Percentiles rank a stretch among this genome's conserved stretches.
These are phyloP conservation scores for Quercus suber DNA, from an alignment of 306 rosid genomes.

Conservation along the genomic window DNA sequence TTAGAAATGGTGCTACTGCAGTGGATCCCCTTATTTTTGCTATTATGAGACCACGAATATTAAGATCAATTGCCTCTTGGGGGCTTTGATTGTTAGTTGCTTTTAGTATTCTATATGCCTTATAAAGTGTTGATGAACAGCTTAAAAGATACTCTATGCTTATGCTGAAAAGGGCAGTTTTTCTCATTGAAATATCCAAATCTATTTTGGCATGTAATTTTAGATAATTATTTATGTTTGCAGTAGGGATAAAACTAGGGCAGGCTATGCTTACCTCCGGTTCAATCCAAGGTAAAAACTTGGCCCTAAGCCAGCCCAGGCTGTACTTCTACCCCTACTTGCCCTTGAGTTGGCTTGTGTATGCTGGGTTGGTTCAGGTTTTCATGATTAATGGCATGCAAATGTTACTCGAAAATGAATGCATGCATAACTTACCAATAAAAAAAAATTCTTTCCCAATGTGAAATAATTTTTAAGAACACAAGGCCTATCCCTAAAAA, in stretches of 20 bases:
- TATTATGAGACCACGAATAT: slow-evolving; percentile 11
- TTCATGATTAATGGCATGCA: neutral
- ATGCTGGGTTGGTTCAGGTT: neutral
- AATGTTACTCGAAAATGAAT: neutral
- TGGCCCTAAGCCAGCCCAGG: neutral
- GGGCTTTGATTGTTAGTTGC: neutral
- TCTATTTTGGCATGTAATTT: neutral
- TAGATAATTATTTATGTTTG: neutral
- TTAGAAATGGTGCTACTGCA: neutral
- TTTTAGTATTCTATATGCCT: neutral
- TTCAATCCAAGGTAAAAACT: neutral
- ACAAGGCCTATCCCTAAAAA: neutral
- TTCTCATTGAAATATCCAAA: neutral
- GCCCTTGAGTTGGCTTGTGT: neutral
- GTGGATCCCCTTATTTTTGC: neutral
- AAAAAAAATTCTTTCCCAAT: neutral
- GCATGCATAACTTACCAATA: too few species aligned
- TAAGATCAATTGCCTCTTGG: slow-evolving; percentile 11
- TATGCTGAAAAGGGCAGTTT: neutral
- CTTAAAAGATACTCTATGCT: neutral
- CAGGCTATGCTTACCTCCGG: neutral
- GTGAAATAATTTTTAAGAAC: neutral
- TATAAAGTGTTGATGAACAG: neutral
- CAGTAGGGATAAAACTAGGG: neutral
- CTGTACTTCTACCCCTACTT: neutral